These are phyloP conservation scores for Hanseniaspora lachancei DNA, from an alignment of 805 yeast species.

Conservation along the genomic window DNA sequence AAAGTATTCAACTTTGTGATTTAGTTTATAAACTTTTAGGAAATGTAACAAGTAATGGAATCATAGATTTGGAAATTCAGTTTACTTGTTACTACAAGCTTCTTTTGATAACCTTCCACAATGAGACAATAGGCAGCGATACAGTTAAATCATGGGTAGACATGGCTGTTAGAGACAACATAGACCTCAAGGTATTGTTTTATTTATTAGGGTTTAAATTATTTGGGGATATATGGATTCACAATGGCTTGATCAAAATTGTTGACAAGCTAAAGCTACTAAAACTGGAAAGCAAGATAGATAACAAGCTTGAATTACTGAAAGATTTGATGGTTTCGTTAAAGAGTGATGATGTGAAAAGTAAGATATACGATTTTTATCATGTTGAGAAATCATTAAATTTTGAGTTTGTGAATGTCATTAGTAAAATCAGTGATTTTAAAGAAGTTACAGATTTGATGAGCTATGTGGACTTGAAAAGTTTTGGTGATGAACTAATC, in stretches of 20 bases:
- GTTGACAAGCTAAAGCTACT: conserved; percentile 19
- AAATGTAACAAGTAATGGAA: conserved; percentile 5
- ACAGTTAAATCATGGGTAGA: conserved; percentile 14
- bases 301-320: conserved; percentile 12
- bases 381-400: conserved; percentile 21
- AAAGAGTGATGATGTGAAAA: not conserved
- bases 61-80: conserved; percentile 16
- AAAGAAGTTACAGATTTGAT: not conserved
- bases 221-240: conserved; percentile 24
- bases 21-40: conserved; percentile 13
- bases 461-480: not conserved
- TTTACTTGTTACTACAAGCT: conserved; percentile 19
- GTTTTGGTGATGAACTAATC: not conserved
- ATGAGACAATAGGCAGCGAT: conserved; percentile 17
- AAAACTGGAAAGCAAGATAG: conserved; percentile 21
- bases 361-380: conserved; percentile 14
- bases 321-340: conserved; percentile 5
- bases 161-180: not conserved
- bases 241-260: conserved; percentile 21
- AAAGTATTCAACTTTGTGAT: conserved; percentile 18
- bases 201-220: conserved; percentile 20
- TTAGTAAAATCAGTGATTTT: not conserved
- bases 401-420: conserved; percentile 17
- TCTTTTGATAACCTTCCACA: conserved; percentile 21
- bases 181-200: conserved; percentile 23